Base-by-base conservation (phyloP, 257 asterid genomes). In the Solanum clarkiae region DNA sequence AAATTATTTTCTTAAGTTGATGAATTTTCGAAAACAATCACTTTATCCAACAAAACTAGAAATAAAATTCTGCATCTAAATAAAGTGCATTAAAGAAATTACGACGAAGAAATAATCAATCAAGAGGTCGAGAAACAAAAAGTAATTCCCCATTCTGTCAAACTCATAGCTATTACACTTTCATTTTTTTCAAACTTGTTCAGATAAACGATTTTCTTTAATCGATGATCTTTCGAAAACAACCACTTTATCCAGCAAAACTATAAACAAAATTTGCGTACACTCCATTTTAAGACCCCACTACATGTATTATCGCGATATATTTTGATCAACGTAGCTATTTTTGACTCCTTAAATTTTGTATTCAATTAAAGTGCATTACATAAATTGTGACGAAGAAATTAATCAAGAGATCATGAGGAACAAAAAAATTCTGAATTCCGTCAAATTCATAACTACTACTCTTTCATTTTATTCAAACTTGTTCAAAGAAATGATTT, bases 201-300 rank as follows among this genome's bases (percentile, higher is more conserved):
- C 2, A 7, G 7, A 14, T 13, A 56, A 65, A 29, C 1, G 11
- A 14, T 65, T 65, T 29, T 5, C 5, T 29, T 15, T 18, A 65
- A 6, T 8, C 7, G 18, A 29, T 5, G n/a, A 7, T 29, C n/a
- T 65, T 65, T 65, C 1, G 0, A 26, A 26, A 12, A 12, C 10
- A 26, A 12, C 6, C 1, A 2, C 20, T 36, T 26, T 6, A 18
- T 2, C 62, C 1, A 22, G 18, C 8, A 56, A 7, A 7, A 3
- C 1, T 8, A 18, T 0, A 4, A 1, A 9, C 8, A 56, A 56
- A 10, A 7, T 54, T 0, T 24, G 8, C 10, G 8, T 24, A 11
- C 5, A 24, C 0, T 7, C 2, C 44, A 14, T 1, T 1, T 7
- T 2, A 2, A 65, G 0, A 65, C 2, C 10, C 44, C 0, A 26